Evolutionary conservation across 2,329 filamentous ascomycete species (phyloP), one percentile per base, ranked within the genome.

Genomic region (Trichoderma atrobrunneum): DNA sequence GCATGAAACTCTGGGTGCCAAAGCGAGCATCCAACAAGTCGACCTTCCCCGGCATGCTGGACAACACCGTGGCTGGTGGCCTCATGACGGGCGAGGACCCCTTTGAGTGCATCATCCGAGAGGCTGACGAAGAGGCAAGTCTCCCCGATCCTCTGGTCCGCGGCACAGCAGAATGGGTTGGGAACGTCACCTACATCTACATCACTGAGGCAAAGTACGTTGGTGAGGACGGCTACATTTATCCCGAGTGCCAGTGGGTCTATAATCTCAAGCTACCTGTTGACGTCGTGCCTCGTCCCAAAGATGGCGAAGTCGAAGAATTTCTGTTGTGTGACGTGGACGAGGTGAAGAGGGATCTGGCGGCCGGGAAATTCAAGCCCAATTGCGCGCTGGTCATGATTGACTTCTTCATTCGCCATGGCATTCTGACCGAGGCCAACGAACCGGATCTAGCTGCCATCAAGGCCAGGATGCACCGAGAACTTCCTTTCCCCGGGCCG

Each of bases 161-260:
- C 57, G 82, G 83, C 51, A 83, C 84, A 14, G 88, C 88, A 6
- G 86, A 85, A 72, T 82, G 88, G 21, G 87, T 85, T 18, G 94
- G 94, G 7, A 91, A 88, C 60, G 88, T 98, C 73, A 94, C 93
- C 7, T 99, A 98, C 83, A 90, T 94, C 75, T 92, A 95, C 82
- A 87, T 97, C 75, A 90, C 94, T 12, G 91, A 94, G 78, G 84
- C 88, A 77, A 86, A 89, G 39, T 90, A 93, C 3, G 93, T 94
- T 12, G 95, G 94, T 11, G 94, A 98, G 82, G 89, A 87, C 11
- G 92, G 91, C 12, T 86, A 97, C 78, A 86, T 97, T 79, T 95
- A 97, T 82, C 96, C 96, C 0, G 96, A 98, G 82, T 91, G 90
- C 77, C 92, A 98, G 82, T 98, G 94, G 85, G 85, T 97, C 59